These are phyloP conservation scores for Monosporascus cannonballus DNA, from an alignment of 2,329 filamentous ascomycete genomes.

Conservation along the genomic window DNA sequence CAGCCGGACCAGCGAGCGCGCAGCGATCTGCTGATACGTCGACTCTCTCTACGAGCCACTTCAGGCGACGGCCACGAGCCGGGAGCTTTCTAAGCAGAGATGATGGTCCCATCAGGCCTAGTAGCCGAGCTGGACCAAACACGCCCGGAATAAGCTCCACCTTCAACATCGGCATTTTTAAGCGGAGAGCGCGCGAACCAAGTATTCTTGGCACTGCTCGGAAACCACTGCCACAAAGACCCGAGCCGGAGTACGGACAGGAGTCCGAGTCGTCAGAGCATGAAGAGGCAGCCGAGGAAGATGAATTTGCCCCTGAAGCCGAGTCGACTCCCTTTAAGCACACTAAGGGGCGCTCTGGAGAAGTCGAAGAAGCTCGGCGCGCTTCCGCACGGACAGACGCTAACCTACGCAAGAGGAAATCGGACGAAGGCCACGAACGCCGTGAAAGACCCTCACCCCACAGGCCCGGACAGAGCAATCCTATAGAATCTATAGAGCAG, in stretches of 20 bases:
- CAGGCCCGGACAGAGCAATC: conserved; percentile 18
- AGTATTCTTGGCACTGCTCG: conserved; percentile 53
- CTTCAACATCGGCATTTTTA: conserved; percentile 51
- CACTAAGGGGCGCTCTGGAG: conserved; percentile 31
- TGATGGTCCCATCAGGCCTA: conserved; percentile 26
- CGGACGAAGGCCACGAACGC: conserved; percentile 36
- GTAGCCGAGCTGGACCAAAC: conserved; percentile 25
- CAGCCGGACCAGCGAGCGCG: conserved; percentile 20
- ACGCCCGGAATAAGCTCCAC: conserved; percentile 29
- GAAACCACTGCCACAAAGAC: conserved; percentile 28
- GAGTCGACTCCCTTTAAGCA: conserved; percentile 61
- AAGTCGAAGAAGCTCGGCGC: conserved; percentile 12
- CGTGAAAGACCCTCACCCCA: conserved; percentile 28
- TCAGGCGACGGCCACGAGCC: conserved; percentile 25
- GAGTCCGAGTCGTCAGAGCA: conserved; percentile 35
- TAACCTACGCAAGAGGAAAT: conserved; percentile 51
- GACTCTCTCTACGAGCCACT: conserved; percentile 23
- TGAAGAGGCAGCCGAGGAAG: conserved; percentile 29
- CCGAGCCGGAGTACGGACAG: conserved; percentile 23
- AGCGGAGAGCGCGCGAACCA: conserved; percentile 50
- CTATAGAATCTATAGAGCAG: conserved; percentile 15
- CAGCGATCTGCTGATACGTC: conserved; percentile 26
- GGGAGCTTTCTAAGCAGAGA: conserved; percentile 26
- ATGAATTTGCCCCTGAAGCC: conserved; percentile 56
- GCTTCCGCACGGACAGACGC: conserved; percentile 25